Evolutionary conservation across 1,284 basidiomycete species (phyloP).

Genomic region (Ustilago trichophora): DNA sequence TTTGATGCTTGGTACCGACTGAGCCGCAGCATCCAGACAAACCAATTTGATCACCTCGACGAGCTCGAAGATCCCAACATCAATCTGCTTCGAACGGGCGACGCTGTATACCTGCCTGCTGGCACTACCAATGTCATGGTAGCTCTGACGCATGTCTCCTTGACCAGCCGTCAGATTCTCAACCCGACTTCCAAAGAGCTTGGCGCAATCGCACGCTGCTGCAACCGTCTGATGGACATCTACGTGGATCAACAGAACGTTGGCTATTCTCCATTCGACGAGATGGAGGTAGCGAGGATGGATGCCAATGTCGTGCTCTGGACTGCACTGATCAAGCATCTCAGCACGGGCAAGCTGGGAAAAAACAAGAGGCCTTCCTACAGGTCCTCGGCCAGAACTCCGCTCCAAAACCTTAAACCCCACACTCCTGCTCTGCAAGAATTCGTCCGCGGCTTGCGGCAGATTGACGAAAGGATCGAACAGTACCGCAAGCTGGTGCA

Average conservation of each 20-base stretch:
- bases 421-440: not conserved
- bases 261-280: slow-evolving; percentile 22
- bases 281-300: slow-evolving; percentile 20
- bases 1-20: slow-evolving; percentile 10
- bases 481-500: slow-evolving; percentile 11
- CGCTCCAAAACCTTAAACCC: not conserved
- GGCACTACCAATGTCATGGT: slow-evolving; percentile 21
- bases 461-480: slow-evolving; percentile 8
- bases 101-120: slow-evolving; percentile 19
- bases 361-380: not conserved
- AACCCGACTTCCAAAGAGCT: slow-evolving; percentile 17
- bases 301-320: slow-evolving; percentile 4
- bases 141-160: slow-evolving; percentile 18
- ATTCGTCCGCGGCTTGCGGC: slow-evolving; percentile 1
- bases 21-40: not conserved
- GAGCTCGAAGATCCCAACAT: slow-evolving; percentile 14
- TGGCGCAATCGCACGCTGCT: slow-evolving; percentile 1
- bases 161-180: slow-evolving; percentile 26
- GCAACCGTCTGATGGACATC: slow-evolving; percentile 15
- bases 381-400: not conserved
- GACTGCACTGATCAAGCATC: slow-evolving; percentile 1
- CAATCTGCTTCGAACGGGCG: slow-evolving; percentile 27
- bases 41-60: slow-evolving; percentile 7
- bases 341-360: not conserved
- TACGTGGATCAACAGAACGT: slow-evolving; percentile 12